These are phyloP conservation scores for Aspergillus steynii DNA, from an alignment of 495 filamentous ascomycete genomes.

Conservation along the genomic window DNA sequence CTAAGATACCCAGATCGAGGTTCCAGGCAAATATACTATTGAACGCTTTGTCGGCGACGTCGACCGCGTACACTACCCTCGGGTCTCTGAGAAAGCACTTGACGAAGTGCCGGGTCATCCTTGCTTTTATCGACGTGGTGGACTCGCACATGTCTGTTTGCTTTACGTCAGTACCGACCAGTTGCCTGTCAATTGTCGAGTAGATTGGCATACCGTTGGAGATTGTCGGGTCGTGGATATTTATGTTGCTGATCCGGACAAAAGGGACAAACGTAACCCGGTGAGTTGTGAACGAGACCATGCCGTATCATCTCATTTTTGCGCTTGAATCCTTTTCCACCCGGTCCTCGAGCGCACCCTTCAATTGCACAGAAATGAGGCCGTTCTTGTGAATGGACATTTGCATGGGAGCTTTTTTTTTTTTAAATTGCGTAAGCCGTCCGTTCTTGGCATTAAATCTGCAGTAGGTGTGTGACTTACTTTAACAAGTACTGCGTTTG, in stretches of 20 bases:
- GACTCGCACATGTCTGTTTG: conserved; percentile 76
- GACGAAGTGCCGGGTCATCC: conserved; percentile 75
- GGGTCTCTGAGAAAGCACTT: conserved; percentile 78
- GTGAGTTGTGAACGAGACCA: conserved; percentile 90
- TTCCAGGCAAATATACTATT: conserved; percentile 11
- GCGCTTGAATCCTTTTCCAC: conserved; percentile 94
- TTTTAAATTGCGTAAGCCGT: conserved; percentile 25
- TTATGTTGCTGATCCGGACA: conserved; percentile 95
- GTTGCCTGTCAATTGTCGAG: not conserved
- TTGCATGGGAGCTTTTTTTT: conserved; percentile 89
- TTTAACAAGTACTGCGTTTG: conserved; percentile 86
- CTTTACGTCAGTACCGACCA: conserved; percentile 6
- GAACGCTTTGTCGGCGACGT: conserved; percentile 59
- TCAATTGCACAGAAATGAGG: conserved; percentile 89
- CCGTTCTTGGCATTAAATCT: conserved; percentile 5
- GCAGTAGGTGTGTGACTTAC: conserved; percentile 45
- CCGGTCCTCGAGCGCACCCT: conserved; percentile 74
- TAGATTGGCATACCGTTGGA: conserved; percentile 72
- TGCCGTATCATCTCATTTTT: conserved; percentile 99
- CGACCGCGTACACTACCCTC: conserved; percentile 84
- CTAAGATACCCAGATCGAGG: not conserved
- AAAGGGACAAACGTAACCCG: conserved; percentile 96
- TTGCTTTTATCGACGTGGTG: conserved; percentile 86
- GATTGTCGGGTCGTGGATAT: conserved; percentile 95
- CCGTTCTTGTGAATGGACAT: conserved; percentile 88